These are phyloP conservation scores for Chalciporus sphaerocephalus DNA, from an alignment of 768 basidiomycete genomes.

Conservation along the genomic window DNA sequence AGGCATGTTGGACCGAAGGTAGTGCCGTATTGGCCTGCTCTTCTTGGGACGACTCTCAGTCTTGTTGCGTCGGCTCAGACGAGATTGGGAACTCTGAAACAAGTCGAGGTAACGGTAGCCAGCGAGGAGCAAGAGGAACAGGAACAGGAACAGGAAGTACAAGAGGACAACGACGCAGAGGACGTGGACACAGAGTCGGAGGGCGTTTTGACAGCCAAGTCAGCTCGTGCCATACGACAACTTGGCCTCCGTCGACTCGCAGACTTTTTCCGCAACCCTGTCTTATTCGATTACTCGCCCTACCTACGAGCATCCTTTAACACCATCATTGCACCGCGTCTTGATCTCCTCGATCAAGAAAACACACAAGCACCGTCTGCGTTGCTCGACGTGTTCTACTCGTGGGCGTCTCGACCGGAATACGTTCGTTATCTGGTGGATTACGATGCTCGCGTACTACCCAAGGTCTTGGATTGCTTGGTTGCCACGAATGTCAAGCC, in stretches of 20 bases:
- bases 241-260: constrained; percentile 80
- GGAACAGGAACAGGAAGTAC: constrained; percentile 33
- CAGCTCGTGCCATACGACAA: constrained; percentile 65
- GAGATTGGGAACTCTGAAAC: constrained; percentile 37
- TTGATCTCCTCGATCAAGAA: constrained; percentile 69
- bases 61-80: constrained; percentile 63
- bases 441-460: constrained; percentile 64
- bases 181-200: constrained; percentile 34
- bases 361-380: constrained; percentile 91
- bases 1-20: constrained; percentile 76
- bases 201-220: constrained; percentile 32
- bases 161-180: constrained; percentile 35
- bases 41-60: constrained; percentile 66
- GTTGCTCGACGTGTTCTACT: constrained; percentile 77
- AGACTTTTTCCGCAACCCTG: constrained; percentile 79
- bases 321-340: constrained; percentile 76
- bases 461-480: constrained; percentile 78
- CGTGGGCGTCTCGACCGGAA: constrained; percentile 61
- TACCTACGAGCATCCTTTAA: constrained; percentile 66
- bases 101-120: constrained; percentile 18
- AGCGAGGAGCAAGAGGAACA: constrained; percentile 21
- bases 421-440: constrained; percentile 62
- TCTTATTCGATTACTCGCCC: constrained; percentile 68
- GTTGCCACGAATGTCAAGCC: constrained; percentile 84
- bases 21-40: constrained; percentile 63